Base-by-base conservation (phyloP, 176 grass and related monocot species). In the Aegilops bicornis region DNA sequence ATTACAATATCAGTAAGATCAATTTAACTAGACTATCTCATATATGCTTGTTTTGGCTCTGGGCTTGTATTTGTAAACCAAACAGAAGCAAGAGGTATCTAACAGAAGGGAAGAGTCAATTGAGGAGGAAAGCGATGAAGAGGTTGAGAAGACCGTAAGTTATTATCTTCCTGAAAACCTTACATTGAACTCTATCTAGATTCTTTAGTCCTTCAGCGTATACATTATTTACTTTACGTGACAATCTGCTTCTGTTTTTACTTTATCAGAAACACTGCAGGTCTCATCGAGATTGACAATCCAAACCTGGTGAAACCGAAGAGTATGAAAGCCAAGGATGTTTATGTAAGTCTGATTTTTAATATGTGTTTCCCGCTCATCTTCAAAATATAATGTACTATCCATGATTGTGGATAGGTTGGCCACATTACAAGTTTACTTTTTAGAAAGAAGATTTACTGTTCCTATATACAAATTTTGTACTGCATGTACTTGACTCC, bases 231-330 rank as follows among this genome's bases (percentile, higher is more conserved):
- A 19, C 82, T 40, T 36, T 11, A 27, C 56, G 19, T 77, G 54
- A 36, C 12, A 60, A 39, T 52, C 42, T 73, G 11, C 20, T 7
- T 58, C 10, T 80, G 12, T 59, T 67, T 54, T 69, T 54, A 12
- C 62, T 83, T 64, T 58, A 39, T 29, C 78, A 98, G 93, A 95
- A 92, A 86, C 89, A 87, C 86, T 84, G 86, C 92, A 86, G 93
- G 93, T 30, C 80, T 93, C 77, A 95, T 93, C 37, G 82, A 98
- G 84, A 98, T 95, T 73, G 93, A 98, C 22, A 98, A 98, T 81
- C 96, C 96, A 84, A 98, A 98, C 86, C 89, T 95, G 82, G 89
- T 67, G 76, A 98, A 91, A 73, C 74, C 90, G 84, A 98, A 94
- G 84, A 89, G 77, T 56, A 61, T 98, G 45, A 98, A 98, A 89